phyloP scores from a whole-genome alignment of 805 yeast genomes.

The Candida boleticola region DNA sequence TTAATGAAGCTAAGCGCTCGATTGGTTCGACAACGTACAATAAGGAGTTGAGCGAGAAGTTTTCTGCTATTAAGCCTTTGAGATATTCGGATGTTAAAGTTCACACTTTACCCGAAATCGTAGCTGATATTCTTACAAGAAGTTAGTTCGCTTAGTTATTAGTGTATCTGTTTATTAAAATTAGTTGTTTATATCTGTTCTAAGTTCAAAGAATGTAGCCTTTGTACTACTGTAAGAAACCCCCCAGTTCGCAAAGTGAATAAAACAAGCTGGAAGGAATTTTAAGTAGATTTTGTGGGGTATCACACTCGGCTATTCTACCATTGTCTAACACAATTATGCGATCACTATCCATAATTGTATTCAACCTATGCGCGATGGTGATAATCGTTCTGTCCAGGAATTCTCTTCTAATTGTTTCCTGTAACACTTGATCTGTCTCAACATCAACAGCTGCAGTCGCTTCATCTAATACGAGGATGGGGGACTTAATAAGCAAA shows the following conservation, averaged over 20 bases:
- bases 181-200: no score
- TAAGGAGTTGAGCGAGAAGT: not conserved
- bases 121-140: not conserved
- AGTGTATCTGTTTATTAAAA: no score
- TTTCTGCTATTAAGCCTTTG: not conserved
- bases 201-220: no score
- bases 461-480: slow-evolving; percentile 78
- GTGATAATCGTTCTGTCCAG: slow-evolving; percentile 76
- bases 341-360: slow-evolving; percentile 77
- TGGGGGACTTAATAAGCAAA: slow-evolving; percentile 54
- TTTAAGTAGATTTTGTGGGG: slow-evolving; percentile 64
- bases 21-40: not conserved
- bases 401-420: slow-evolving; percentile 73
- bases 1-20: not conserved
- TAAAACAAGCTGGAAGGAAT: slow-evolving; percentile 71
- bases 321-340: slow-evolving; percentile 78
- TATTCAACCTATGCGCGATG: slow-evolving; percentile 81
- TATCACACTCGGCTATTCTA: slow-evolving; percentile 70
- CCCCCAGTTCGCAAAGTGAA: slow-evolving; percentile 80
- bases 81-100: not conserved
- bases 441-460: slow-evolving; percentile 89
- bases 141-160: no score
- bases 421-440: slow-evolving; percentile 74
- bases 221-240: slow-evolving; percentile 39
- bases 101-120: not conserved